phyloP scores from a whole-genome alignment of 257 asterid genomes.

The Rhazya stricta region DNA sequence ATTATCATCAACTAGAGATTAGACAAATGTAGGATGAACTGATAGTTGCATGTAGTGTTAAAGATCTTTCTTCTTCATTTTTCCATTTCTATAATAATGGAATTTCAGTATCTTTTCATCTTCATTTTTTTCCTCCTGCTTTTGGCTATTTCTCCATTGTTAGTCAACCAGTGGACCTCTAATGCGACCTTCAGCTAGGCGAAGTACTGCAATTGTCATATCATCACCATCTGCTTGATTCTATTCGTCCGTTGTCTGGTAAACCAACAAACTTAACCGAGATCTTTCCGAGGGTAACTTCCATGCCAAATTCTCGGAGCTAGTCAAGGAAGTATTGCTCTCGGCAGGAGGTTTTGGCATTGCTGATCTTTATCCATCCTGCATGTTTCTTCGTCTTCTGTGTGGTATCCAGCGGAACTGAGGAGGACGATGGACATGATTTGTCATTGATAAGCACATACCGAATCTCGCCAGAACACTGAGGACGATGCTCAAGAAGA shows the following conservation, averaged over 20 bases:
- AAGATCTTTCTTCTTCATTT: no score
- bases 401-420: neutral
- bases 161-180: neutral
- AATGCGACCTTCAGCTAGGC: neutral
- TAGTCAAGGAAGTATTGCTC: neutral
- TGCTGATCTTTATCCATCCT: conserved; percentile 4
- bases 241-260: neutral
- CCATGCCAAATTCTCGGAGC: neutral
- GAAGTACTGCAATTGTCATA: neutral
- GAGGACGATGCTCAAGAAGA: neutral
- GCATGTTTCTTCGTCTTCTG: neutral
- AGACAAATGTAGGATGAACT: no score
- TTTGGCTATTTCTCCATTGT: no score
- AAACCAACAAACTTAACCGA: neutral
- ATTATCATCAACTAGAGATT: no score
- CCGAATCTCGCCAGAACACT: neutral
- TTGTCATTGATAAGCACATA: neutral
- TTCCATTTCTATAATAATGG: no score
- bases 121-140: no score
- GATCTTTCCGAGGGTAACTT: no score
- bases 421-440: neutral
- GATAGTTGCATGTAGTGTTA: no score
- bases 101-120: no score
- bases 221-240: neutral
- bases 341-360: neutral